phyloP scores from a whole-genome alignment of 192 early-diverging fungal genomes.

The Globomyces pollinis-pini region DNA sequence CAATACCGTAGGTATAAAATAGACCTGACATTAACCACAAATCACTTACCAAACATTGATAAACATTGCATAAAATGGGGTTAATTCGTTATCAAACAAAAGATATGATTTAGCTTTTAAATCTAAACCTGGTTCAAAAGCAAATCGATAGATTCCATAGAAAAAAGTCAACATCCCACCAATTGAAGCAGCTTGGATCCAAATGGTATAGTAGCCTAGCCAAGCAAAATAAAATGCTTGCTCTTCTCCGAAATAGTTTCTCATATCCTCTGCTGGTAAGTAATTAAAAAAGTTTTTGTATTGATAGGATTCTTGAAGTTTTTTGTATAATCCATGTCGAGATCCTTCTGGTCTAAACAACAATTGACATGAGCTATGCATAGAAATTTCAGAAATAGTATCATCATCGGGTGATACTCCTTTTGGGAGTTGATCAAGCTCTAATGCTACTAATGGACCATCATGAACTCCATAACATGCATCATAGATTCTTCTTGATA shows the following conservation, averaged over 20 bases:
- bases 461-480: slow-evolving; percentile 7
- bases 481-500: background rate
- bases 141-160: slow-evolving; percentile 34
- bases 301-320: background rate
- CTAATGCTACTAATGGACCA: background rate
- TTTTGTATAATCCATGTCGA: background rate
- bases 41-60: slow-evolving; percentile 49
- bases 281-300: background rate
- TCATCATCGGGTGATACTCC: no score
- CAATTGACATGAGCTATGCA: background rate
- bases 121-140: no score
- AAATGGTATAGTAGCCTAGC: slow-evolving; percentile 57
- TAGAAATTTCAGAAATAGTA: background rate
- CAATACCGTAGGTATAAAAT: slow-evolving; percentile 53
- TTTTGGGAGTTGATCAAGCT: background rate
- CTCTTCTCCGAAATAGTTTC: slow-evolving; percentile 55
- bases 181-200: slow-evolving; percentile 41
- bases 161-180: slow-evolving; percentile 43
- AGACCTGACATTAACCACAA: background rate
- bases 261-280: slow-evolving; percentile 40
- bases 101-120: slow-evolving; percentile 15
- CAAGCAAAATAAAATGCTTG: slow-evolving; percentile 63
- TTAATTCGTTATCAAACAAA: slow-evolving; percentile 55
- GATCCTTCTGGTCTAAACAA: background rate
- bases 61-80: slow-evolving; percentile 48